These are phyloP conservation scores for Venturia carpophila DNA, from an alignment of 2,329 filamentous ascomycete genomes.

Conservation along the genomic window DNA sequence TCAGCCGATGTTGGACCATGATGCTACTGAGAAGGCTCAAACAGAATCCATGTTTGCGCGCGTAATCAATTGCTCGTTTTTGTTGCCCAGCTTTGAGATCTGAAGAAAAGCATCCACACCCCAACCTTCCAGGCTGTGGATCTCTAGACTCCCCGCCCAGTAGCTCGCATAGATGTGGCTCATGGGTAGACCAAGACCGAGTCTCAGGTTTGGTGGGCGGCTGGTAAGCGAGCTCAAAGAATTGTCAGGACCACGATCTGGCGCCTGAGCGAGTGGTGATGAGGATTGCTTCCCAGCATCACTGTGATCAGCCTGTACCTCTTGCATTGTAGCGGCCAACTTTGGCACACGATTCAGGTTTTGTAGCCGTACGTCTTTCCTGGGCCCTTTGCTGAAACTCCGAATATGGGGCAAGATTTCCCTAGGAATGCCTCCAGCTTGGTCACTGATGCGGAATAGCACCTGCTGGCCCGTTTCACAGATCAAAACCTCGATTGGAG, in stretches of 20 bases:
- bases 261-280: not conserved
- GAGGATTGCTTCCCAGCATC: slow-evolving; percentile 24
- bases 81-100: slow-evolving; percentile 93
- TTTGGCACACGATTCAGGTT: slow-evolving; percentile 83
- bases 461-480: slow-evolving; percentile 93
- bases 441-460: slow-evolving; percentile 92
- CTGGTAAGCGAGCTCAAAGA: slow-evolving; percentile 75
- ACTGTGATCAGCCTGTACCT: slow-evolving; percentile 44
- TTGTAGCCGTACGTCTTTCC: slow-evolving; percentile 66
- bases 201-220: slow-evolving; percentile 73
- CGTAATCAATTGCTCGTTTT: slow-evolving; percentile 82
- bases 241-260: slow-evolving; percentile 33
- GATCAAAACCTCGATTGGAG: slow-evolving; percentile 86
- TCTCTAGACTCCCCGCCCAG: slow-evolving; percentile 85
- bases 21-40: slow-evolving; percentile 22
- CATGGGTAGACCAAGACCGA: slow-evolving; percentile 90
- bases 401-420: slow-evolving; percentile 84
- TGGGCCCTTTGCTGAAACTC: slow-evolving; percentile 92
- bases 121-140: slow-evolving; percentile 92
- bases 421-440: slow-evolving; percentile 81
- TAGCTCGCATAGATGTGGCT: slow-evolving; percentile 95
- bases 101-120: slow-evolving; percentile 94
- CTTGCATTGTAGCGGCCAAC: slow-evolving; percentile 89
- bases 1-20: too few relatives aligned
- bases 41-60: slow-evolving; percentile 46